phyloP scores from a whole-genome alignment of 2,329 filamentous ascomycete genomes.

The Trichoderma endophyticum region DNA sequence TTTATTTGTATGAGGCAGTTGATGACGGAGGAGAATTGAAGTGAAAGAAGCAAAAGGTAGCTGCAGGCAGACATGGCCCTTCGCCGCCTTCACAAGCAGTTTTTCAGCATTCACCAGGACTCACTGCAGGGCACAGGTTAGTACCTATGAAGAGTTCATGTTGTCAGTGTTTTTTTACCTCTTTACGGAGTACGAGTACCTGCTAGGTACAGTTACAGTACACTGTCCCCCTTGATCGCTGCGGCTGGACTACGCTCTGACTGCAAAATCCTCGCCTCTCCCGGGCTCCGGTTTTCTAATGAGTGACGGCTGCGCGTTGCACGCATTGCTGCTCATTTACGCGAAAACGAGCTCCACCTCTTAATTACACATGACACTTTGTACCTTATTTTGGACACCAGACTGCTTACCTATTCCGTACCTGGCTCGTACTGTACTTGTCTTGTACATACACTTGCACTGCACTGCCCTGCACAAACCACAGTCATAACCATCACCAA shows the following conservation, averaged over 20 bases:
- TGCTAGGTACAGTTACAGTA: neutral
- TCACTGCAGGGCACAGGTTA: neutral
- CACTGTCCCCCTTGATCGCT: neutral
- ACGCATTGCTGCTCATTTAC: constrained; percentile 14
- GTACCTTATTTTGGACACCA: neutral
- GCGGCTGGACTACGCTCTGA: neutral
- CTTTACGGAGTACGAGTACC: neutral
- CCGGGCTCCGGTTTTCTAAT: neutral
- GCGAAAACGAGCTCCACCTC: constrained; percentile 7
- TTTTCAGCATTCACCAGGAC: constrained; percentile 35
- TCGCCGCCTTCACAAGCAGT: constrained; percentile 33
- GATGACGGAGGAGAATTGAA: neutral
- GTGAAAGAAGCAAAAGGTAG: neutral
- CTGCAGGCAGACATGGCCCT: constrained; percentile 27
- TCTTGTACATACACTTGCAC: neutral
- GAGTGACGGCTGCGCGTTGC: constrained; percentile 1
- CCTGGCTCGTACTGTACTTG: neutral
- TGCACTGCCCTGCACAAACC: neutral
- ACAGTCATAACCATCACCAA: neutral
- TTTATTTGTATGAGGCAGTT: neutral
- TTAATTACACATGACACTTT: neutral
- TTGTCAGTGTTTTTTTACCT: neutral
- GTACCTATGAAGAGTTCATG: neutral
- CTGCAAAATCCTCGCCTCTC: neutral
- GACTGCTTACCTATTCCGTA: neutral